Conservation (phyloP, 2,329 filamentous ascomycete genomes). For the Drechslerella coelobrocha region DNA sequence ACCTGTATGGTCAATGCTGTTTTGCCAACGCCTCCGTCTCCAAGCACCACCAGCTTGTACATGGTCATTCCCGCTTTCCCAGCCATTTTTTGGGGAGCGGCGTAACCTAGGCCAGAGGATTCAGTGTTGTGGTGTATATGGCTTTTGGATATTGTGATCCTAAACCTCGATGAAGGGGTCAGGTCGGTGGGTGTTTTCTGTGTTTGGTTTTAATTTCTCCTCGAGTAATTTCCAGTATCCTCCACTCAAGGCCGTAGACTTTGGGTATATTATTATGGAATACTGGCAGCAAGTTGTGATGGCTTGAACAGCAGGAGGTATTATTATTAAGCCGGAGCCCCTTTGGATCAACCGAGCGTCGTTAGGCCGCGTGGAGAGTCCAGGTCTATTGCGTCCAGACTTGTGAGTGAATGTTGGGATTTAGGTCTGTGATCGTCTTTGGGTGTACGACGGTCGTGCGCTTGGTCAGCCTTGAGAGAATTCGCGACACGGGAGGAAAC, state of each 20-base stretch:
- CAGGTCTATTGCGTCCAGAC: no score
- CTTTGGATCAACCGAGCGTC: not conserved
- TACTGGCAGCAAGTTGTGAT: not conserved
- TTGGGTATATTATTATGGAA: not conserved
- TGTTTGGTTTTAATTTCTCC: constrained; percentile 38
- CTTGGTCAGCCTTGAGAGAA: constrained; percentile 9
- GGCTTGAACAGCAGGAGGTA: not conserved
- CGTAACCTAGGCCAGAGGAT: constrained; percentile 29
- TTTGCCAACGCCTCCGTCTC: constrained; percentile 92
- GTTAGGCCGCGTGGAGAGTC: constrained; percentile 3
- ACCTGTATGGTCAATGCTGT: constrained; percentile 88
- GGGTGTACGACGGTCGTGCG: constrained; percentile 6
- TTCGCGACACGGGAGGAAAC: constrained; percentile 4
- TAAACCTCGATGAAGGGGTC: no score
- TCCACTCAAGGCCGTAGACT: constrained; percentile 7
- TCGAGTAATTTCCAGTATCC: constrained; percentile 16
- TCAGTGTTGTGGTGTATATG: no score
- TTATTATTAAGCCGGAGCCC: not conserved
- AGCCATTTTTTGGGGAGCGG: constrained; percentile 47
- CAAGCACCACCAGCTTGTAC: constrained; percentile 94
- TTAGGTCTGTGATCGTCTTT: constrained; percentile 3
- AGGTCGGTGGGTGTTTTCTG: no score
- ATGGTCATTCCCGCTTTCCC: constrained; percentile 77
- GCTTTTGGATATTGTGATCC: no score
- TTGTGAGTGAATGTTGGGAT: not conserved